Evolutionary conservation across 75 land plant genomes (phyloP).

Genomic region (Azolla pinnata): DNA sequence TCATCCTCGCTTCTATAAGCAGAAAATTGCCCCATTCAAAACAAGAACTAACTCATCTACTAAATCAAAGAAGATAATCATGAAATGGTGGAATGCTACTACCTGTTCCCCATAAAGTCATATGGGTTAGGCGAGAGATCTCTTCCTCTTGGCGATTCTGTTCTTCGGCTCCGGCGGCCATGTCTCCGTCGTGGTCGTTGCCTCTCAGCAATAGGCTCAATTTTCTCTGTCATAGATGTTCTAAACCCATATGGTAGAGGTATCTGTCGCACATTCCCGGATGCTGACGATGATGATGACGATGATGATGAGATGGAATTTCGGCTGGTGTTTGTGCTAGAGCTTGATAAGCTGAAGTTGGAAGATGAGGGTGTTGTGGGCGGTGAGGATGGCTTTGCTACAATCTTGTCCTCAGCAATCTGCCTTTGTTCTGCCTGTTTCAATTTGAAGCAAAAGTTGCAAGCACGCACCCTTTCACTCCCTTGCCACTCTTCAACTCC

Average conservation of each 20-base stretch:
- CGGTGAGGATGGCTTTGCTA: background rate
- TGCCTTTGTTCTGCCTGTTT: slow-evolving; percentile 22
- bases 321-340: slow-evolving; percentile 21
- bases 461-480: slow-evolving; percentile 55
- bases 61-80: background rate
- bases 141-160: slow-evolving; percentile 5
- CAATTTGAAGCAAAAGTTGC: slow-evolving; percentile 72
- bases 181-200: background rate
- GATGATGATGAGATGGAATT: slow-evolving; percentile 14
- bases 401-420: slow-evolving; percentile 16
- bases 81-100: background rate
- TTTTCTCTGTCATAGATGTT: slow-evolving; percentile 15
- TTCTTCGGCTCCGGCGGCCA: background rate
- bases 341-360: slow-evolving; percentile 32
- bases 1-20: slow-evolving; percentile 1
- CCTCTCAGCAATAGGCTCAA: slow-evolving; percentile 11
- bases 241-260: slow-evolving; percentile 4
- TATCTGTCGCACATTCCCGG: background rate
- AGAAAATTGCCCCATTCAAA: background rate
- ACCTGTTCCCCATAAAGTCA: slow-evolving; percentile 43
- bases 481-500: slow-evolving; percentile 20
- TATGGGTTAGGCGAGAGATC: slow-evolving; percentile 25
- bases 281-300: slow-evolving; percentile 14
- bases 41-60: background rate
- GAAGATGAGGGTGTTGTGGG: slow-evolving; percentile 35